These are phyloP conservation scores for Ceratocystis papillata DNA, from an alignment of 2,329 filamentous ascomycete genomes.

Conservation along the genomic window DNA sequence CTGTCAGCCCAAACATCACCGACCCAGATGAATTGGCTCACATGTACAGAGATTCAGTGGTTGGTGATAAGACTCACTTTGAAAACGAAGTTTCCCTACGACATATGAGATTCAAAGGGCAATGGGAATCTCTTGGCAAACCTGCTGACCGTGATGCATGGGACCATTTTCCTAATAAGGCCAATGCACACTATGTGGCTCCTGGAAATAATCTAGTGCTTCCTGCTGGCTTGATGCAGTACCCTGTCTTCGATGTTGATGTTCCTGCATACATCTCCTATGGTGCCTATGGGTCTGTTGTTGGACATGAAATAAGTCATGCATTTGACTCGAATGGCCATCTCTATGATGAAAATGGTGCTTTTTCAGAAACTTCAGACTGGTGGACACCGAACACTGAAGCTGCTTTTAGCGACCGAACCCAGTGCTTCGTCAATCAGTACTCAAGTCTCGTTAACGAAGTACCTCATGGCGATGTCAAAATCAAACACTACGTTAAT, in stretches of 20 bases:
- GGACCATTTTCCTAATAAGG: conserved; percentile 48
- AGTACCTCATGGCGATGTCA: neutral
- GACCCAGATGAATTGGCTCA: conserved; percentile 45
- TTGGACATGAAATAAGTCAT: conserved; percentile 59
- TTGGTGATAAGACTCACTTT: conserved; percentile 45
- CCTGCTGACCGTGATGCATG: conserved; percentile 51
- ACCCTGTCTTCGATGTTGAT: conserved; percentile 52
- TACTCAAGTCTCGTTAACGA: conserved; percentile 34
- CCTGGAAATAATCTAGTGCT: conserved; percentile 59
- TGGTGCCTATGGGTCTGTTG: conserved; percentile 56
- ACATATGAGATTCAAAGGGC: conserved; percentile 37
- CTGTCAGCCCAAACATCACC: conserved; percentile 50
- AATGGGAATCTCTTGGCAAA: conserved; percentile 49
- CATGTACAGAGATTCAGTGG: conserved; percentile 46
- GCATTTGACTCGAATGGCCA: conserved; percentile 58
- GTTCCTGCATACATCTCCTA: conserved; percentile 57
- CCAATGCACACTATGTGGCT: conserved; percentile 58
- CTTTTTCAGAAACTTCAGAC: conserved; percentile 41
- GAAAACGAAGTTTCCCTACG: conserved; percentile 44
- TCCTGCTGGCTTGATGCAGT: conserved; percentile 59
- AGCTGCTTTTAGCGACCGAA: conserved; percentile 45
- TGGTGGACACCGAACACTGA: conserved; percentile 57
- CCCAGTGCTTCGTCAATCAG: conserved; percentile 58
- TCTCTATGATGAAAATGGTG: conserved; percentile 51
- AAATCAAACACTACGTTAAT: conserved; percentile 48